phyloP scores from a whole-genome alignment of 2,329 filamentous ascomycete genomes.

The Orbilia brochopaga region DNA sequence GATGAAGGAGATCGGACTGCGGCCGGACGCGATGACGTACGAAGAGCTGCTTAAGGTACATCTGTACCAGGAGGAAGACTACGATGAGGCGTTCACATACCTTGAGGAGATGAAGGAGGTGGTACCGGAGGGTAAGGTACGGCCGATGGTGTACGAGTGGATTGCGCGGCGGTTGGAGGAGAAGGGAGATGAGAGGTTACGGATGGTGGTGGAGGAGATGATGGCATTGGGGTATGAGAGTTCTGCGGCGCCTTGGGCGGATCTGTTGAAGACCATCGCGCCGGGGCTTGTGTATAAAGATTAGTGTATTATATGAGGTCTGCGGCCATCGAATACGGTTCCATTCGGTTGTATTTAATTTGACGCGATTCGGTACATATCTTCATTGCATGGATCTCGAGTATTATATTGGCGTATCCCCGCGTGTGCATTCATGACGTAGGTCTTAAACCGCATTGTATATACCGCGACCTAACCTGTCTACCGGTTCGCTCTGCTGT shows the following conservation, averaged over 20 bases:
- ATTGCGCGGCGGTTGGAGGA: conserved; percentile 55
- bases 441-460: too few relatives aligned
- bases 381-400: not conserved
- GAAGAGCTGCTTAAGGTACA: conserved; percentile 68
- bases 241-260: conserved; percentile 24
- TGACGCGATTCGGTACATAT: not conserved
- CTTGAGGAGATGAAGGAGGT: conserved; percentile 62
- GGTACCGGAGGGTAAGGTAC: conserved; percentile 47
- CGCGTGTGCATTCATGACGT: too few relatives aligned
- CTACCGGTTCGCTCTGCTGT: too few relatives aligned
- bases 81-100: conserved; percentile 62
- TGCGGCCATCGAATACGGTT: too few relatives aligned
- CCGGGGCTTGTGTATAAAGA: conserved; percentile 6
- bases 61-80: conserved; percentile 58
- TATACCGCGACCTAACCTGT: too few relatives aligned
- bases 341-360: conserved; percentile 29
- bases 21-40: conserved; percentile 67
- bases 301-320: not conserved
- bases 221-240: conserved; percentile 49
- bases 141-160: conserved; percentile 56
- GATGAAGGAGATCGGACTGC: conserved; percentile 65
- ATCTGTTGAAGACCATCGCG: conserved; percentile 6
- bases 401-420: not conserved
- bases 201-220: conserved; percentile 56
- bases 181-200: conserved; percentile 56